A percentile compares a stretch with the other conserved stretches of the same genome.
These are phyloP conservation scores for Saccharata proteae DNA, from an alignment of 2,329 filamentous ascomycete species.

Conservation along the genomic window DNA sequence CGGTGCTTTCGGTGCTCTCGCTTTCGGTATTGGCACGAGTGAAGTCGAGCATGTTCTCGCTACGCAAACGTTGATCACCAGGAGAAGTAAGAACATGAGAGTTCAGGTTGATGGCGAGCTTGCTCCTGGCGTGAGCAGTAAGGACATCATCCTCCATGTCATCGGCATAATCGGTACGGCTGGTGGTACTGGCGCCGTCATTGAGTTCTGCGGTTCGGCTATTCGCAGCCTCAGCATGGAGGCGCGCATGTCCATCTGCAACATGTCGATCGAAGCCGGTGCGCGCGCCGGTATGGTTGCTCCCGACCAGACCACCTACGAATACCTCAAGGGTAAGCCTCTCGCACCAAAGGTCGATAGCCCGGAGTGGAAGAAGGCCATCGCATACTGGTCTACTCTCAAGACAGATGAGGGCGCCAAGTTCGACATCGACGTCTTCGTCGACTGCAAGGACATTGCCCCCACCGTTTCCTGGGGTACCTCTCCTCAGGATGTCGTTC, in stretches of 20 bases:
- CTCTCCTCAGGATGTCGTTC: constrained; percentile 89
- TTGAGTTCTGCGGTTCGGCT: constrained; percentile 93
- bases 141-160: constrained; percentile 85
- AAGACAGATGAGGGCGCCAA: constrained; percentile 78
- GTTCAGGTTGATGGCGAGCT: constrained; percentile 89
- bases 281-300: constrained; percentile 95
- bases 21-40: constrained; percentile 94
- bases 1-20: constrained; percentile 87
- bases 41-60: constrained; percentile 98
- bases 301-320: constrained; percentile 85
- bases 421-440: constrained; percentile 79
- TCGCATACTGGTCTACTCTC: constrained; percentile 77
- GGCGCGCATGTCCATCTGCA: constrained; percentile 97
- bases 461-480: constrained; percentile 97
- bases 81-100: constrained; percentile 97
- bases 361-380: constrained; percentile 78
- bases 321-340: constrained; percentile 85
- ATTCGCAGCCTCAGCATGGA: constrained; percentile 88
- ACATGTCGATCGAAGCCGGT: constrained; percentile 97
- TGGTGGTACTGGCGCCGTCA: constrained; percentile 85
- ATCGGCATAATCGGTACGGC: constrained; percentile 93
- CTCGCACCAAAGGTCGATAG: constrained; percentile 76
- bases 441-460: constrained; percentile 84
- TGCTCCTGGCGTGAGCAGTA: constrained; percentile 82
- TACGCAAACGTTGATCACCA: constrained; percentile 89